Evolutionary conservation across 1,139 yeast genomes (phyloP), one percentile per base, ranked within the genome.

Genomic region (Zygosaccharomyces pseudobailii): DNA sequence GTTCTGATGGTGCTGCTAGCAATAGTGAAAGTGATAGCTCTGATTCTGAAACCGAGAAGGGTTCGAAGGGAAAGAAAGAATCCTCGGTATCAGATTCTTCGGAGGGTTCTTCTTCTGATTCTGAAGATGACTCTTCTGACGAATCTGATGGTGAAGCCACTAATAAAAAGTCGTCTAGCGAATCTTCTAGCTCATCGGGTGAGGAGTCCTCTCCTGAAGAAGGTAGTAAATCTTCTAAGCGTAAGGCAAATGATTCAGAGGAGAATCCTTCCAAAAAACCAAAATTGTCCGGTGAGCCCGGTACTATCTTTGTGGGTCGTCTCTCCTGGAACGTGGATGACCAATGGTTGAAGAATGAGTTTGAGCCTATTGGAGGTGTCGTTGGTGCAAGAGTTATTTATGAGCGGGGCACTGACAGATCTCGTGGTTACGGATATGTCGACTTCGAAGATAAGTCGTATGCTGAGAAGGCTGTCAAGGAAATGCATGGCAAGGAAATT

Each of bases 371-470:
- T 58, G 95, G 90, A 42, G 95, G 95, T 70, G 92, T 89, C 53
- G 63, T 79, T 40, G 70, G 83, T 61, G 97, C 97, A 57, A 85
- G 98, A 75, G 96, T 92, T 59, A 87, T 92, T 66, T 82, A 84
- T 73, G 97, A 92, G 72, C 84, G 94, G 73, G 86, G 83, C 56
- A 78, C 94, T 50, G 96, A 96, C 61, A 87, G 87, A 73, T 87
- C 96, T 47, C 84, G 94, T 78, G 98, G 98, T 69, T 92, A 86
- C 77, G 98, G 98, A 64, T 92, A 92, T 73, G 96, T 92, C 70
- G 98, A 92, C 69, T 92, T 92, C 66, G 88, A 82, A 61, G 71
- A 77, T 62, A 80, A 80, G 63, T 78, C 79, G 37, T 76, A 74
- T 52, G 98, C 97, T 57, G 90, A 87, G 70, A 83, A 83, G 71